Evolutionary conservation across 169 alveolate species (phyloP).

Genomic region (Plasmodium cynomolgi): DNA sequence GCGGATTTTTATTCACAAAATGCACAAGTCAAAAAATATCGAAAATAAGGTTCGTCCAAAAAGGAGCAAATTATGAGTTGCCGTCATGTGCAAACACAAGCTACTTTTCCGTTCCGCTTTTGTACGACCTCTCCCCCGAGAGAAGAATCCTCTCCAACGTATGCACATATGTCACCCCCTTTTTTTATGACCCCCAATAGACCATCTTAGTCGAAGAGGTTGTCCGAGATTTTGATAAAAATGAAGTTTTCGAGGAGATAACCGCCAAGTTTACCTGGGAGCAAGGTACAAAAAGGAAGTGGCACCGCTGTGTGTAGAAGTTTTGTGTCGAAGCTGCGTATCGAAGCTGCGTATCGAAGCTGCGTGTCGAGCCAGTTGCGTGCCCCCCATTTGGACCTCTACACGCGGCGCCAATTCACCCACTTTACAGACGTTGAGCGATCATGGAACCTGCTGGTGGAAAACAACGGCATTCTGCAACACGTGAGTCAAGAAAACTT

Average conservation of each 20-base stretch:
- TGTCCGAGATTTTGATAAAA: constrained; percentile 68
- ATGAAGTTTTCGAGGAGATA: constrained; percentile 79
- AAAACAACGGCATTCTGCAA: constrained; percentile 84
- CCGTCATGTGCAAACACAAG: neutral
- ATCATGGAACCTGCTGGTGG: constrained; percentile 86
- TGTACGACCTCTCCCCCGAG: neutral
- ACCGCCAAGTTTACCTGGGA: constrained; percentile 86
- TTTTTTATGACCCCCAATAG: constrained; percentile 7
- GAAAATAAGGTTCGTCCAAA: constrained; percentile 50
- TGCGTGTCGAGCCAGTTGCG: neutral
- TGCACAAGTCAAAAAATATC: constrained; percentile 52
- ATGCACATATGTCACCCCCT: neutral
- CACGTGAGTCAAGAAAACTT: constrained; percentile 75
- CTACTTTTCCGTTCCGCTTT: neutral
- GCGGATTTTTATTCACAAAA: neutral
- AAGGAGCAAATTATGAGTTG: neutral
- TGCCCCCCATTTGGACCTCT: neutral
- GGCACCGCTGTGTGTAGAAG: neutral
- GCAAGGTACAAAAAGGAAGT: constrained; percentile 73
- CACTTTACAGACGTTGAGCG: constrained; percentile 79
- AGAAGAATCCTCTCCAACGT: neutral
- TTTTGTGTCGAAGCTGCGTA: neutral
- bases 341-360: neutral
- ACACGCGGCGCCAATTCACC: neutral
- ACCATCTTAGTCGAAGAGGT: constrained; percentile 57